phyloP scores from a whole-genome alignment of 345 rosid genomes.

The Psidium guajava region DNA sequence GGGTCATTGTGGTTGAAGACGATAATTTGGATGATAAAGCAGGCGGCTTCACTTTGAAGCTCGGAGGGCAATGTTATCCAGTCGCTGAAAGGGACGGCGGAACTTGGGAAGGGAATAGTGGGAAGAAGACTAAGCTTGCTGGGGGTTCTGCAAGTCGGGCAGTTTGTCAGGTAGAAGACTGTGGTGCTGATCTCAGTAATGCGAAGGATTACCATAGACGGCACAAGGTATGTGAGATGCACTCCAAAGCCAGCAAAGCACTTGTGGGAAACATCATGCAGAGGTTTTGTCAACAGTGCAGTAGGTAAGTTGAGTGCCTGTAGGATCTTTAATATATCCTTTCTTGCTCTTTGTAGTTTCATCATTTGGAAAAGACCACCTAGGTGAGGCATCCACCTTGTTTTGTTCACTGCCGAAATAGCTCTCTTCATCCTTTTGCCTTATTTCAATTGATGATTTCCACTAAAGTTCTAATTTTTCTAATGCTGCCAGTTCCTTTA shows the following conservation, averaged over 20 bases:
- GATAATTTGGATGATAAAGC: conserved; percentile 29
- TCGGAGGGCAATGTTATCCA: conserved; percentile 53
- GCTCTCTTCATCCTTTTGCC: background rate
- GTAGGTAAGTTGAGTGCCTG: conserved; percentile 44
- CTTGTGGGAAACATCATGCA: conserved; percentile 84
- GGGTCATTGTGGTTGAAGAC: conserved; percentile 56
- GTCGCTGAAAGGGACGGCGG: conserved; percentile 29
- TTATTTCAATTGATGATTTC: background rate
- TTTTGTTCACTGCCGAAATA: background rate
- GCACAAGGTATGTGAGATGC: conserved; percentile 95
- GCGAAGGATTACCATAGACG: conserved; percentile 97
- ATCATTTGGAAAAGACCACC: background rate
- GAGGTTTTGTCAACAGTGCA: conserved; percentile 99
- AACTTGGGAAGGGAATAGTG: conserved; percentile 46
- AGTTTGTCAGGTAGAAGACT: conserved; percentile 87
- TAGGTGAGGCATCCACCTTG: background rate
- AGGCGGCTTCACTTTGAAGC: conserved; percentile 55
- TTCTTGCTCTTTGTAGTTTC: background rate
- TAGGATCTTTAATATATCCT: background rate
- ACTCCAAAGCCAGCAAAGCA: conserved; percentile 85
- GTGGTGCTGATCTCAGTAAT: conserved; percentile 84
- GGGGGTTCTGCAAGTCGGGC: conserved; percentile 53
- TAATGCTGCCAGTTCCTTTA: background rate
- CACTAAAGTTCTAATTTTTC: background rate
- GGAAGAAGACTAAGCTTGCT: conserved; percentile 62